Evolutionary conservation across 2,329 filamentous ascomycete species (phyloP).

Genomic region (Cladosporium sp.): DNA sequence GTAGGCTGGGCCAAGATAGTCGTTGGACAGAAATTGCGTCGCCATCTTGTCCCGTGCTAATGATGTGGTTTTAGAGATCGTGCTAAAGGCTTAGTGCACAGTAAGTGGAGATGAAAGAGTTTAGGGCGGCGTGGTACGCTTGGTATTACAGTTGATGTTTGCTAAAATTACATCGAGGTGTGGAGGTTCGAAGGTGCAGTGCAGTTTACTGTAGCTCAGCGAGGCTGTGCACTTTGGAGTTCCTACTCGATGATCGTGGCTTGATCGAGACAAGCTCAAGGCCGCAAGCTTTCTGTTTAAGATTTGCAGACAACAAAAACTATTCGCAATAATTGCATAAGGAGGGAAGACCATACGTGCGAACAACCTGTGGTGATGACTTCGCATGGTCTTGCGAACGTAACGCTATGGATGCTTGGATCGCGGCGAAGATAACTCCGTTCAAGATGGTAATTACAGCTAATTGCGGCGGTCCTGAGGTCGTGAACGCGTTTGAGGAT

Average conservation of each 20-base stretch:
- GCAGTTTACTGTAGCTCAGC: neutral
- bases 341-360: neutral
- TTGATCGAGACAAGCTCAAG: neutral
- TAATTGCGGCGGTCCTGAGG: neutral
- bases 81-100: neutral
- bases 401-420: neutral
- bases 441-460: neutral
- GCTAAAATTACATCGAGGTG: neutral
- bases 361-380: neutral
- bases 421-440: neutral
- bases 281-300: neutral
- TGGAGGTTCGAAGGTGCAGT: neutral
- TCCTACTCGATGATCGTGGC: neutral
- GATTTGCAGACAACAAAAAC: neutral
- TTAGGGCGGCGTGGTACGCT: neutral
- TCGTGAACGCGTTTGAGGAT: neutral
- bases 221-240: neutral
- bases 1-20: constrained; percentile 4
- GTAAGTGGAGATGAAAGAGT: neutral
- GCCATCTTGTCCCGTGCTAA: neutral
- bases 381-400: neutral
- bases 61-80: neutral
- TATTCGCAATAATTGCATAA: neutral
- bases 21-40: constrained; percentile 2
- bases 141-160: neutral